phyloP scores from a whole-genome alignment of 345 rosid species.

The Aegle marmelos region DNA sequence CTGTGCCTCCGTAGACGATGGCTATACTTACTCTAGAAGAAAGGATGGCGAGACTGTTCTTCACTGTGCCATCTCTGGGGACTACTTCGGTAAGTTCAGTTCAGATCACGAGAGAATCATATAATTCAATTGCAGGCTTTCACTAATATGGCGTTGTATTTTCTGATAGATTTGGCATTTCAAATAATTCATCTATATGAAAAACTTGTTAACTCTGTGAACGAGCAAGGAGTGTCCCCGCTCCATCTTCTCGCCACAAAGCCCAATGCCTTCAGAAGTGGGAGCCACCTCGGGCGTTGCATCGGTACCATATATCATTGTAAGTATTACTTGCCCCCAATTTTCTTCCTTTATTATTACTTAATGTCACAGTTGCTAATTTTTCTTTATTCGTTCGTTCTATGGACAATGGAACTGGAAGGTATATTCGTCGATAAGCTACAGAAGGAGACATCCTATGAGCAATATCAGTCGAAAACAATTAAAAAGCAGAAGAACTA shows the following conservation, averaged over 20 bases:
- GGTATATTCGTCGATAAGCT: conserved; percentile 41
- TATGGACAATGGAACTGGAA: conserved; percentile 1
- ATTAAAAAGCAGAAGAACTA: neutral
- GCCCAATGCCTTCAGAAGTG: conserved; percentile 40
- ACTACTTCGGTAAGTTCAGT: conserved; percentile 28
- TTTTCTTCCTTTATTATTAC: neutral
- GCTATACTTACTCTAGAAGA: conserved; percentile 15
- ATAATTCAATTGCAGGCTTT: no score
- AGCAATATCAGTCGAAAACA: neutral
- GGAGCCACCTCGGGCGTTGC: conserved; percentile 25
- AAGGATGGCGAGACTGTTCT: conserved; percentile 35
- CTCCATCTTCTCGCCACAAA: conserved; percentile 46
- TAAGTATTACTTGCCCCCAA: conserved; percentile 9
- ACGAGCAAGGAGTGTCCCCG: conserved; percentile 34
- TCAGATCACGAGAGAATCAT: neutral
- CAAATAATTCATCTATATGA: conserved; percentile 30
- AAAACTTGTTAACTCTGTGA: conserved; percentile 21
- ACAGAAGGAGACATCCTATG: neutral
- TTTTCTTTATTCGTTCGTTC: neutral
- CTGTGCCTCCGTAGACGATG: neutral
- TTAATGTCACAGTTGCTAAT: neutral
- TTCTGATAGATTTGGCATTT: conserved; percentile 43
- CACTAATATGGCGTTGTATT: neutral
- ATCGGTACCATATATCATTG: conserved; percentile 32
- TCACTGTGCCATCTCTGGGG: conserved; percentile 35